phyloP scores from a whole-genome alignment of 2,329 filamentous ascomycete species.

The Diplodia scrobiculata region DNA sequence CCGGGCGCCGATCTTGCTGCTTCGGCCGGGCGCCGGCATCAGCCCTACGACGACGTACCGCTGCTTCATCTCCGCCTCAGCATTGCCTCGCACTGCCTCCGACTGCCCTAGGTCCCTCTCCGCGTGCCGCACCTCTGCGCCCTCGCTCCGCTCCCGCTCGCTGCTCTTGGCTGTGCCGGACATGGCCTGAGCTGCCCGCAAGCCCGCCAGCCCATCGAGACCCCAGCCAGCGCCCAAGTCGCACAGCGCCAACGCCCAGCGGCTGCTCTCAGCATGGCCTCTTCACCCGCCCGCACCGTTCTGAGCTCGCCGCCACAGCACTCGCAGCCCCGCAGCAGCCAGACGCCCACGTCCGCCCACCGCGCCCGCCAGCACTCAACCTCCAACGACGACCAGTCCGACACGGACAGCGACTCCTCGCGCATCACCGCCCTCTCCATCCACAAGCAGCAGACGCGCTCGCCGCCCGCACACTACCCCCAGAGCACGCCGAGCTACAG shows the following conservation, averaged over 20 bases:
- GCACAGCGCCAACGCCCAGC: constrained; percentile 23
- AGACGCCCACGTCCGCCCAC: constrained; percentile 5
- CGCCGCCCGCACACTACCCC: constrained; percentile 41
- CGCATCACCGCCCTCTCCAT: constrained; percentile 42
- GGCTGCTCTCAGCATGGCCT: constrained; percentile 12
- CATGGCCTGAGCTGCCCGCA: constrained; percentile 24
- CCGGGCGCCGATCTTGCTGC: not conserved
- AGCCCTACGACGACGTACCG: constrained; percentile 29
- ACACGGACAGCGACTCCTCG: constrained; percentile 44
- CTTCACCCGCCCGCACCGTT: constrained; percentile 27
- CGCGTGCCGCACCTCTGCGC: not conserved
- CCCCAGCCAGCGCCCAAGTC: constrained; percentile 21
- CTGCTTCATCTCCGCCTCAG: constrained; percentile 5
- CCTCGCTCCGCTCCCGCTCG: not conserved
- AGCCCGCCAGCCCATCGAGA: not conserved
- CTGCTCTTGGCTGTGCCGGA: constrained; percentile 16
- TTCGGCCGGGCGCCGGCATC: not conserved
- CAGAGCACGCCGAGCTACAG: constrained; percentile 45
- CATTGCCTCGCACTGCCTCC: not conserved
- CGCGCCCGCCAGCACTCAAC: constrained; percentile 7
- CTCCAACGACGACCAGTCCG: constrained; percentile 30
- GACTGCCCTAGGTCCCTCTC: not conserved
- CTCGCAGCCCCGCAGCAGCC: constrained; percentile 10
- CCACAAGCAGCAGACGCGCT: constrained; percentile 40
- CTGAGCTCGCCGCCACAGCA: constrained; percentile 14